Evolutionary conservation across 768 basidiomycete species (phyloP), one percentile per base, ranked within the genome.

Genomic region (Hortiboletus flavorubellus): DNA sequence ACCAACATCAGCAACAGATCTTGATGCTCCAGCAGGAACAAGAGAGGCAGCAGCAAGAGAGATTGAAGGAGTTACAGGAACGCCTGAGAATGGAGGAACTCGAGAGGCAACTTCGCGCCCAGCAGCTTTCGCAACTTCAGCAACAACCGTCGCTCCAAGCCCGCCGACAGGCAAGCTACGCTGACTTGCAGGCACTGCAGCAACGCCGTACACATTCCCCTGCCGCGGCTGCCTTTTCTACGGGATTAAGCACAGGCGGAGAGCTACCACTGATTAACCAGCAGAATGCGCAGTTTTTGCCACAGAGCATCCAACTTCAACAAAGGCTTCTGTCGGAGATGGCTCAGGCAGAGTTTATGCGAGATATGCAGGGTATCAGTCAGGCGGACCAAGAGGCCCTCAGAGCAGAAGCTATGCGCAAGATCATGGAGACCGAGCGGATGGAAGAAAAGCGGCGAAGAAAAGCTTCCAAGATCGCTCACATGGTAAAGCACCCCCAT

Each of bases 371-470:
- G 50, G 79, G 78, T n/a, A 71, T 78, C 8, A 77, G 78, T 42
- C 83, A 78, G 45, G 80, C 75, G 43, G 80, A 87, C 54, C 85
- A 87, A 65, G 91, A 91, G 56, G 80, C 84, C 5, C 70, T 93
- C 38, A 78, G 87, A 58, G 77, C 77, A 15, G 90, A 92, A 65
- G 91, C 91, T 1, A 87, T 89, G 82, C 83, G 88, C 55, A 87
- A 94, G 75, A 95, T 98, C 60, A 81, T 91, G 68, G 91, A 93
- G 70, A 87, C 95, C 0, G 95, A 95, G 71, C 82, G 80, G 64
- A 85, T 89, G 84, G 93, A 95, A 65, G 86, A 87, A 71, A 91
- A 85, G 65, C 80, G 93, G 42, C 81, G 91, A 55, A 78, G 84
- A 41, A 89, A 88, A 62, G 88, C 89, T 18, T 81, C 82, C 38